Conservation (phyloP, 495 filamentous ascomycete species). For the Aspergillus nanangensis region DNA sequence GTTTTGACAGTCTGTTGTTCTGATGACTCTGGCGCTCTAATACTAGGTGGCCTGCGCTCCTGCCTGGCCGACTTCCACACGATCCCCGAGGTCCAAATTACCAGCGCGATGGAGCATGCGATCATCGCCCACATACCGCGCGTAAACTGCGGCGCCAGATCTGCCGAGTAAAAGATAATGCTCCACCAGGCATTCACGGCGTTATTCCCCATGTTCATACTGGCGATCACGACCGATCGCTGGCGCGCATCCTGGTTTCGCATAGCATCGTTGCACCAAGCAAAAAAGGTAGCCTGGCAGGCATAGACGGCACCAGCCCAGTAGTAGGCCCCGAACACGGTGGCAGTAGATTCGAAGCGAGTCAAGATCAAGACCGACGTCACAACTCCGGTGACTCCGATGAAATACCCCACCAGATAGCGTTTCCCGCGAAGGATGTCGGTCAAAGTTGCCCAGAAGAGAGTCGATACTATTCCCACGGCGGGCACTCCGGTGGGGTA, state of each 20-base stretch:
- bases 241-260: constrained; percentile 40
- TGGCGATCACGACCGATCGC: constrained; percentile 45
- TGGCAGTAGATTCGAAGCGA: constrained; percentile 33
- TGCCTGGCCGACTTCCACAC: not conserved
- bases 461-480: constrained; percentile 44
- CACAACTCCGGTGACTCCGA: constrained; percentile 42
- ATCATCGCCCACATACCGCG: constrained; percentile 60
- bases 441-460: constrained; percentile 50
- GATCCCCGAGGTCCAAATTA: constrained; percentile 38
- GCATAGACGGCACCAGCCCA: constrained; percentile 51
- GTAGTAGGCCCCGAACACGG: constrained; percentile 50
- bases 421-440: constrained; percentile 45
- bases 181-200: constrained; percentile 59
- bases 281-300: constrained; percentile 56
- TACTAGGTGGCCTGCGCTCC: not conserved
- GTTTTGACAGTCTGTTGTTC: not conserved
- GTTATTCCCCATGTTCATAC: constrained; percentile 55
- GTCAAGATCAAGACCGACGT: constrained; percentile 46
- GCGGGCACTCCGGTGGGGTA: constrained; percentile 45
- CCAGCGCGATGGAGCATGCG: constrained; percentile 45
- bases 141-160: constrained; percentile 54
- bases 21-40: not conserved
- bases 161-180: constrained; percentile 58
- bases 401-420: constrained; percentile 52
- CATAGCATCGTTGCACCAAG: constrained; percentile 58